Conservation (phyloP, 1,139 yeast genomes). For the Diutina mesorugosa region DNA sequence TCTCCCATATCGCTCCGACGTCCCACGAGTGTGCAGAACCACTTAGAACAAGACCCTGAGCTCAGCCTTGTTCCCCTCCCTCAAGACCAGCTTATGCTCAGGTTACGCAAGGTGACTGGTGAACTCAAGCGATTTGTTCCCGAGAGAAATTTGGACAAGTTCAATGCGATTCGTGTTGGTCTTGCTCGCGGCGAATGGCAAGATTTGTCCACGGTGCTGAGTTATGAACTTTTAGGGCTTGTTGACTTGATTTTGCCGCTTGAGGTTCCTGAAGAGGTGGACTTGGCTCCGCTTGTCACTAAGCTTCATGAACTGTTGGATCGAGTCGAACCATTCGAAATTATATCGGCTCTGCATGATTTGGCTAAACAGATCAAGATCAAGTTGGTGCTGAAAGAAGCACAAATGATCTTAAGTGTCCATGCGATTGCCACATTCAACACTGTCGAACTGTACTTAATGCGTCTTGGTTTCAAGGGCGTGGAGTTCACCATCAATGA, state of each 20-base stretch:
- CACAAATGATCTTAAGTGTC: conserved; percentile 46
- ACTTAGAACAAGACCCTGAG: neutral
- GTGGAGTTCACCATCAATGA: conserved; percentile 55
- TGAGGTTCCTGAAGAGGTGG: neutral
- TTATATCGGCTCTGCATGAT: conserved; percentile 32
- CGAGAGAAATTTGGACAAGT: neutral
- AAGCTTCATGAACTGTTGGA: conserved; percentile 67
- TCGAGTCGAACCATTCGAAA: conserved; percentile 65
- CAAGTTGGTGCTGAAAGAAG: conserved; percentile 26
- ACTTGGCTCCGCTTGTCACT: conserved; percentile 18
- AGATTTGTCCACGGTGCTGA: neutral
- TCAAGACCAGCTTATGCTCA: neutral
- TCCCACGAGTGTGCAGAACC: neutral
- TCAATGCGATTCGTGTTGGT: neutral
- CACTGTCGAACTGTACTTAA: conserved; percentile 23
- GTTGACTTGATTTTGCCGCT: neutral
- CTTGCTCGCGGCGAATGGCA: neutral
- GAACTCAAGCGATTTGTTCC: neutral
- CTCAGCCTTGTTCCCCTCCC: neutral
- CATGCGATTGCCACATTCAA: conserved; percentile 84
- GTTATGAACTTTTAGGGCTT: neutral
- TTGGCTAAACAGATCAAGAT: conserved; percentile 64
- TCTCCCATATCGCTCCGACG: neutral
- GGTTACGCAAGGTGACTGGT: neutral
- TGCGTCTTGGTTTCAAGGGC: conserved; percentile 6